Evolutionary conservation across 345 rosid genomes (phyloP), one percentile per base, ranked within the genome.

Genomic region (Geranium brycei): DNA sequence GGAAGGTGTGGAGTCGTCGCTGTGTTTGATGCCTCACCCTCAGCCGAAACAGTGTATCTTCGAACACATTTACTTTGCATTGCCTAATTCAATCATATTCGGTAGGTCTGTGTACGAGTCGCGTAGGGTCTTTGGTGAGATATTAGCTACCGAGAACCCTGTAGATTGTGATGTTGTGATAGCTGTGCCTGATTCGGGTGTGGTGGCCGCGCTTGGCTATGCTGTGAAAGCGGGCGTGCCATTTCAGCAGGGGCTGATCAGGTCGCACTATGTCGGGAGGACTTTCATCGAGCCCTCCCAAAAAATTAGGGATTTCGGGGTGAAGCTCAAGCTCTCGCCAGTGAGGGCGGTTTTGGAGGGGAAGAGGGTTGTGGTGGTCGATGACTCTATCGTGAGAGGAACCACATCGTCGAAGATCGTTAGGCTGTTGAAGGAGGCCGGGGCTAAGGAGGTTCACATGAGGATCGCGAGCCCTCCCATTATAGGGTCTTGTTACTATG

Each of bases 381-480:
- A 90, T 57, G 99, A 93, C 70, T 93, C 99, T 0, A 93, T 88
- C 8, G 97, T 90, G 53, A 81, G 99, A 76, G 99, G 96, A 35
- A 90, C 97, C 5, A 90, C 99, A 0, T 93, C 95, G 0, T 89
- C 96, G 0, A 93, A 93, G 76, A 90, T 93, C 30, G 96, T 93
- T 58, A 76, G 96, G 66, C 51, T 93, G 75, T 61, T 93, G n/a
- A 83, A 83, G 68, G 96, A 89, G 71, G 84, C 99, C 0, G 99
- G 97, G 5, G 99, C 95, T 0, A 93, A 83, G 70, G 97, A 90
- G 78, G 91, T 93, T 69, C 99, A 90, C 62, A 93, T 87, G 97
- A 86, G 97, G 76, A 90, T 93, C 3, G 99, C 99, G 0, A 90
- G 99, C 67, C 99, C 99, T 11, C 97, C 97, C 10, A 86, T 88